Percentiles rank a stretch among this genome's conserved stretches.
Evolutionary conservation across 1,284 basidiomycete genomes (phyloP).

Genomic region (Amylostereum areolatum): DNA sequence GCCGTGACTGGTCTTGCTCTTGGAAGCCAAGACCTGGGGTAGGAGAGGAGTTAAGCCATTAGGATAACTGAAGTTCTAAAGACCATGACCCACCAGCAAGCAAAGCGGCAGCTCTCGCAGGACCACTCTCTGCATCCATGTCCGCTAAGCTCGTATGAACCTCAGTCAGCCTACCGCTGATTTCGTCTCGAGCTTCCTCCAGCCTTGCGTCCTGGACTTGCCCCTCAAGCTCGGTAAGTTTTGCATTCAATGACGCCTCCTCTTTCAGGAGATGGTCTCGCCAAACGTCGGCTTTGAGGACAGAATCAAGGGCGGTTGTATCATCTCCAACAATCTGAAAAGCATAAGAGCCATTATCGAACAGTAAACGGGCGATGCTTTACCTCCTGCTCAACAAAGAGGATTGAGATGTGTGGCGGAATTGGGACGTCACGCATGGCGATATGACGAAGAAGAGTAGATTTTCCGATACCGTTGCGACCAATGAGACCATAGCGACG

Average conservation of each 20-base stretch:
- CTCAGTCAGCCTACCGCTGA: constrained; percentile 81
- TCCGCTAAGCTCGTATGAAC: constrained; percentile 89
- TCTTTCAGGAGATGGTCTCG: constrained; percentile 85
- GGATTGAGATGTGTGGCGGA: constrained; percentile 90
- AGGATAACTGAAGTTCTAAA: neutral
- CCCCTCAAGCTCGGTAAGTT: constrained; percentile 65
- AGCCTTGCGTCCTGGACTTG: constrained; percentile 74
- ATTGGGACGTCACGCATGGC: constrained; percentile 93
- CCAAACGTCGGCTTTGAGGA: constrained; percentile 97
- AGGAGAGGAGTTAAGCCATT: neutral
- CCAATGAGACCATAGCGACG: constrained; percentile 85
- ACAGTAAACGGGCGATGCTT: constrained; percentile 6
- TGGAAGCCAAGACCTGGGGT: constrained; percentile 79
- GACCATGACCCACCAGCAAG: constrained; percentile 60
- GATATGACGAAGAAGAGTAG: constrained; percentile 93
- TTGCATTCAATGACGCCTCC: constrained; percentile 69
- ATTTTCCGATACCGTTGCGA: constrained; percentile 93
- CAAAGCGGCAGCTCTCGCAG: constrained; percentile 85
- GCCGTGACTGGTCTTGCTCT: constrained; percentile 79
- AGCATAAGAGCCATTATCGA: neutral
- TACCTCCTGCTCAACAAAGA: constrained; percentile 98
- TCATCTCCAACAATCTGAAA: constrained; percentile 85
- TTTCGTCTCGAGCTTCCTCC: constrained; percentile 82
- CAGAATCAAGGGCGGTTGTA: constrained; percentile 87
- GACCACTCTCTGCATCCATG: constrained; percentile 97